Evolutionary conservation across 257 asterid genomes (phyloP).

Genomic region (Nicotiana paniculata): DNA sequence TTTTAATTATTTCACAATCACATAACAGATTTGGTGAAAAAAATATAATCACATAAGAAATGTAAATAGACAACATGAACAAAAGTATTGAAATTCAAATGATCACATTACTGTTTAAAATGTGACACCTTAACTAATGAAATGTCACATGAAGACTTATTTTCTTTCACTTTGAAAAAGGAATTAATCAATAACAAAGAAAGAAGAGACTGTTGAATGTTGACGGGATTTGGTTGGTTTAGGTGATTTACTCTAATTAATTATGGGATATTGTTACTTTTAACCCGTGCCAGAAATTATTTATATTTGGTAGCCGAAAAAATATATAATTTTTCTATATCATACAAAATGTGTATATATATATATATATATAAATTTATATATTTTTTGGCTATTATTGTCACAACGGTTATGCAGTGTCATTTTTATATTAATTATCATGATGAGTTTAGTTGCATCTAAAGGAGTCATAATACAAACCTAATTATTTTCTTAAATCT

Average conservation of each 20-base stretch:
- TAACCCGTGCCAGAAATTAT: too few species aligned
- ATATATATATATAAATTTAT: too few species aligned
- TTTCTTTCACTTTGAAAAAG: background rate
- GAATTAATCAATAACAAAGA: background rate
- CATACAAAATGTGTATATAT: too few species aligned
- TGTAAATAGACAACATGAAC: background rate
- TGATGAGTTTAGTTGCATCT: background rate
- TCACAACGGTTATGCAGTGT: too few species aligned
- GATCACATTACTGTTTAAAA: background rate
- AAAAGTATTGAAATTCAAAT: background rate
- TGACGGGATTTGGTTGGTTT: background rate
- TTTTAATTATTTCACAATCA: too few species aligned
- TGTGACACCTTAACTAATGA: background rate
- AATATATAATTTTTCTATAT: too few species aligned
- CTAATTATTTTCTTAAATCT: background rate
- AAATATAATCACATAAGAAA: too few species aligned
- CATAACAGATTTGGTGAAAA: too few species aligned
- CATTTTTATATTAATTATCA: too few species aligned
- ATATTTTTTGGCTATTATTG: too few species aligned
- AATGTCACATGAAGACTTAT: background rate
- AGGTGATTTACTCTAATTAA: background rate
- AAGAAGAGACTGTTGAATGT: background rate
- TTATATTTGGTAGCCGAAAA: too few species aligned
- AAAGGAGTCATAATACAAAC: background rate
- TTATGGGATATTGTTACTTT: too few species aligned